phyloP scores from a whole-genome alignment of 176 grass and related monocot species.

The Zoysia pacifica region DNA sequence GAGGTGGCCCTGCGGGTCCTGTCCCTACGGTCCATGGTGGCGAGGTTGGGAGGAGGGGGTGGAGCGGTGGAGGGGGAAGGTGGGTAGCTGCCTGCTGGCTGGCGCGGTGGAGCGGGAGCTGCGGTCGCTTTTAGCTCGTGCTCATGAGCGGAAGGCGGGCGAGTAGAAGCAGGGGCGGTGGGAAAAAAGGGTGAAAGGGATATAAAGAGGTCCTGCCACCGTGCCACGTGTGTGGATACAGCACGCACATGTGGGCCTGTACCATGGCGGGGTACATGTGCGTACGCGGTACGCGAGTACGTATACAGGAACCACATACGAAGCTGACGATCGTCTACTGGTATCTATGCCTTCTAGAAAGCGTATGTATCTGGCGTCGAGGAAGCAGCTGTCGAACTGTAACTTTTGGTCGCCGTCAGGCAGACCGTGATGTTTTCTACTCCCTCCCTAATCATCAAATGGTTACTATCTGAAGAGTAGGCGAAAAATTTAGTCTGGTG shows the following conservation, averaged over 20 bases:
- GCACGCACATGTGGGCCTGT: constrained; percentile 32
- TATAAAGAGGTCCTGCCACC: constrained; percentile 46
- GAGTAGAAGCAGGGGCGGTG: not conserved
- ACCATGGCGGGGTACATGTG: not conserved
- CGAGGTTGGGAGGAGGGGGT: not conserved
- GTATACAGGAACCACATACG: not conserved
- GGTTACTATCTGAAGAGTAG: too few species aligned
- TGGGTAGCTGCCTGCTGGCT: not conserved
- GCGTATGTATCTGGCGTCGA: too few species aligned
- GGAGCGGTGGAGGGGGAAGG: not conserved
- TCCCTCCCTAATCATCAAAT: too few species aligned
- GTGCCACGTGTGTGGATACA: constrained; percentile 54
- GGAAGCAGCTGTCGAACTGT: too few species aligned
- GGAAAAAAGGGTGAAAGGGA: constrained; percentile 49
- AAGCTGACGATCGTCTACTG: not conserved
- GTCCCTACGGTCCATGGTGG: constrained; percentile 49
- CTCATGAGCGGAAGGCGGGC: constrained; percentile 35
- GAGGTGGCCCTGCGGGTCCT: constrained; percentile 34
- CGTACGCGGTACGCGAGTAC: not conserved
- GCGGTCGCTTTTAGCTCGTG: not conserved
- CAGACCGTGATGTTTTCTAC: too few species aligned
- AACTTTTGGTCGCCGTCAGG: too few species aligned
- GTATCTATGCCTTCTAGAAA: too few species aligned
- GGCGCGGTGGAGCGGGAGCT: not conserved
- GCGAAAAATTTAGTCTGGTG: too few species aligned